Evolutionary conservation across 495 filamentous ascomycete genomes (phyloP).

Genomic region (Umbilicaria muhlenbergii): DNA sequence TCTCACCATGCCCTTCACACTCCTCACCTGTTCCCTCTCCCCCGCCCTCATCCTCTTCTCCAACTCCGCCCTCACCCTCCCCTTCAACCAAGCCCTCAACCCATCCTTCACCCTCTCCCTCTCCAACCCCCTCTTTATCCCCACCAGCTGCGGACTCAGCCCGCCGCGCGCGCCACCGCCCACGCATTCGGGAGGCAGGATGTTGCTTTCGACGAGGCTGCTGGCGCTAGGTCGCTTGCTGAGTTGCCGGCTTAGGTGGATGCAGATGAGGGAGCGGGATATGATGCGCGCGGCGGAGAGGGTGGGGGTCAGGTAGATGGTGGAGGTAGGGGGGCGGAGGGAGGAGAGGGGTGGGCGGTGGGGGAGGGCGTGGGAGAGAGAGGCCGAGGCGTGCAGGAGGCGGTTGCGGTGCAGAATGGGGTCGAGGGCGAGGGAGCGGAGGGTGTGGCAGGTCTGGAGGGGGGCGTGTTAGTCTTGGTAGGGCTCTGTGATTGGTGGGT

Average conservation of each 20-base stretch:
- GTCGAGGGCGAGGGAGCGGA: conserved; percentile 34
- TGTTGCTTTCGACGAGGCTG: conserved; percentile 16
- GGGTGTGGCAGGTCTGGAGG: conserved; percentile 35
- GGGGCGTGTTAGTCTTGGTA: conserved; percentile 1
- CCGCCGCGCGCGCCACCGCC: background rate
- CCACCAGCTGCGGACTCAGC: conserved; percentile 3
- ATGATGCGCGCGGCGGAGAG: conserved; percentile 36
- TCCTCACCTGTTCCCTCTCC: conserved; percentile 4
- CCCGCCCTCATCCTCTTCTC: conserved; percentile 6
- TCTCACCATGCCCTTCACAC: conserved; percentile 14
- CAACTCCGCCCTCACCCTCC: background rate
- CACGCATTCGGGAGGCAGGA: conserved; percentile 15
- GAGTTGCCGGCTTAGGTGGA: conserved; percentile 25
- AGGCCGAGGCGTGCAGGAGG: conserved; percentile 30
- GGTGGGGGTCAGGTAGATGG: conserved; percentile 43
- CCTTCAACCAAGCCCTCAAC: conserved; percentile 6
- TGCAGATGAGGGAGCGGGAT: conserved; percentile 32
- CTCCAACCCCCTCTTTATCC: conserved; percentile 1
- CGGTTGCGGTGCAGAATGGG: conserved; percentile 40
- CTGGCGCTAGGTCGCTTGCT: conserved; percentile 12
- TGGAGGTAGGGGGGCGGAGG: conserved; percentile 11
- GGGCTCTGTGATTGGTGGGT: conserved; percentile 10
- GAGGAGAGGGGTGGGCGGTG: conserved; percentile 37
- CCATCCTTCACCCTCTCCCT: conserved; percentile 6
- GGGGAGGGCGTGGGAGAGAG: conserved; percentile 30